Percentiles rank a stretch among this genome's conserved stretches.
phyloP scores from a whole-genome alignment of 2,329 filamentous ascomycete species.

The Arthrobotrys sphaeroides region DNA sequence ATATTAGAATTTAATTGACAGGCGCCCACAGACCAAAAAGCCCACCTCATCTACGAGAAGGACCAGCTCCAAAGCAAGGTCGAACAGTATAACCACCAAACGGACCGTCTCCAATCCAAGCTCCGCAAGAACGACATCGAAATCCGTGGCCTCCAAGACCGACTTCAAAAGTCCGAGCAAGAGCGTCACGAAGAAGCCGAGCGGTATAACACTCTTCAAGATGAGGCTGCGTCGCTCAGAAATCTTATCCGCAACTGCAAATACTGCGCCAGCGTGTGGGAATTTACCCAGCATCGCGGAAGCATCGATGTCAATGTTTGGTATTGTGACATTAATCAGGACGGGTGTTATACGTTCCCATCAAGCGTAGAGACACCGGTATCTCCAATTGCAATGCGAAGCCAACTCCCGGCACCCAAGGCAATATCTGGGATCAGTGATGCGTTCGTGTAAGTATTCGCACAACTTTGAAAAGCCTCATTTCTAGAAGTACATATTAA shows the following conservation, averaged over 20 bases:
- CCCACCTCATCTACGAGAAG: neutral
- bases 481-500: neutral
- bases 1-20: neutral
- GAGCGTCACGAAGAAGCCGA: neutral
- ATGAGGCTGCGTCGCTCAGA: neutral
- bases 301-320: neutral
- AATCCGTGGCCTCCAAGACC: neutral
- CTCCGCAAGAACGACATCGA: neutral
- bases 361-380: neutral
- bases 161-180: neutral
- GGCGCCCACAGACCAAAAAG: neutral
- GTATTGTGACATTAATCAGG: neutral
- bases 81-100: neutral
- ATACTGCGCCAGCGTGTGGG: neutral
- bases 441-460: neutral
- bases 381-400: neutral
- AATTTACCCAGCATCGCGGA: neutral
- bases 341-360: neutral
- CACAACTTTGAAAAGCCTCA: neutral
- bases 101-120: neutral
- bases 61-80: slow-evolving; percentile 6
- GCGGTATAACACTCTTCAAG: neutral
- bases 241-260: neutral
- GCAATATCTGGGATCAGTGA: neutral
- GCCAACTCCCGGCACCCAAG: too few relatives aligned